Conservation (phyloP, 208 protist genomes). For the Trypanosoma scelopori region DNA sequence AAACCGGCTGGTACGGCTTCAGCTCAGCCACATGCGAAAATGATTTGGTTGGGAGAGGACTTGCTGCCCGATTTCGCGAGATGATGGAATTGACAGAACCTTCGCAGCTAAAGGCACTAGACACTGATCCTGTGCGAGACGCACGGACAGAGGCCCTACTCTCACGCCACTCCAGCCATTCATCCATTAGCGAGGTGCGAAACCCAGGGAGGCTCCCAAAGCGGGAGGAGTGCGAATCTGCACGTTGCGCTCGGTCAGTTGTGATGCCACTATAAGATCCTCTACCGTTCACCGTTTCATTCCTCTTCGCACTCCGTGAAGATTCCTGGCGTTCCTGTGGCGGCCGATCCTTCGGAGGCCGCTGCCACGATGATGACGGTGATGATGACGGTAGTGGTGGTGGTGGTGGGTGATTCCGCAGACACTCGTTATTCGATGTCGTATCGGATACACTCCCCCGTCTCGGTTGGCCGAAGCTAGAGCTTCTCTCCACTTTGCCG, state of each 20-base stretch:
- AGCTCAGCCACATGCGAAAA: constrained; percentile 35
- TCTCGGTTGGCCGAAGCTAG: background rate
- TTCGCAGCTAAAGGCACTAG: constrained; percentile 48
- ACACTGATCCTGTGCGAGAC: constrained; percentile 21
- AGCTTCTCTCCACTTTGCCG: background rate
- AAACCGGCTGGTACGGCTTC: constrained; percentile 29
- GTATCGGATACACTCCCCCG: background rate
- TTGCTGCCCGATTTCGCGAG: constrained; percentile 47
- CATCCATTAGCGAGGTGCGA: constrained; percentile 58
- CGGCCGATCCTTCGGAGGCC: too few relatives aligned
- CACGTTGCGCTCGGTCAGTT: constrained; percentile 36
- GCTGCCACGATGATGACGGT: too few relatives aligned
- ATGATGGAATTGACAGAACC: constrained; percentile 62
- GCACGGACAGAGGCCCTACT: constrained; percentile 15
- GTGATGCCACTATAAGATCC: background rate
- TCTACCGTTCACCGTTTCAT: background rate
- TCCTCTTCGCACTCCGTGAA: background rate
- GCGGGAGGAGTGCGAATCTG: constrained; percentile 40
- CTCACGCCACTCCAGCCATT: constrained; percentile 69
- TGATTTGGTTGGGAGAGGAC: constrained; percentile 72
- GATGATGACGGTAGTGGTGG: background rate
- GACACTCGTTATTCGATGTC: background rate
- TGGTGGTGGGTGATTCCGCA: background rate
- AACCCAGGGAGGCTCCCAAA: constrained; percentile 29
- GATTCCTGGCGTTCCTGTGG: background rate